A percentile compares a stretch with the other conserved stretches of the same genome.
These are phyloP conservation scores for Ophiostoma quercus DNA, from an alignment of 2,329 filamentous ascomycete genomes.

Conservation along the genomic window DNA sequence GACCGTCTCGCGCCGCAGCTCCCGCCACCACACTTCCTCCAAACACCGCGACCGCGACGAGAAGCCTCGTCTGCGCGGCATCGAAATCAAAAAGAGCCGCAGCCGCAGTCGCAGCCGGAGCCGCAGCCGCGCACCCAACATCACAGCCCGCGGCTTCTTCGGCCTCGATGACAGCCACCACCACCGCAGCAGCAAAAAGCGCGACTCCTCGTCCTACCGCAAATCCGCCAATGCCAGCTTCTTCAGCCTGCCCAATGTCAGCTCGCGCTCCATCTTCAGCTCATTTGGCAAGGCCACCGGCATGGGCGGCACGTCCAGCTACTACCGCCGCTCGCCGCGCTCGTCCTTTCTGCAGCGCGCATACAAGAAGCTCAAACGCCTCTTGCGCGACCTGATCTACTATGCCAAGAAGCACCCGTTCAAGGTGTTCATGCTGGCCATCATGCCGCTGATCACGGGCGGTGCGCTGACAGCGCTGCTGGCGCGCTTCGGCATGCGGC, in stretches of 20 bases:
- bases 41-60: constrained; percentile 29
- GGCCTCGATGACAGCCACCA: constrained; percentile 34
- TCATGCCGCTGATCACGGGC: constrained; percentile 81
- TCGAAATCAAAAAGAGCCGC: constrained; percentile 37
- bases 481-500: constrained; percentile 68
- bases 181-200: constrained; percentile 32
- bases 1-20: constrained; percentile 27
- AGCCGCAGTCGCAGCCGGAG: constrained; percentile 31
- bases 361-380: constrained; percentile 68
- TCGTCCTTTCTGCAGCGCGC: constrained; percentile 70
- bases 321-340: constrained; percentile 78
- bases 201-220: constrained; percentile 19
- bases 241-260: constrained; percentile 32
- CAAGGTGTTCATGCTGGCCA: constrained; percentile 80
- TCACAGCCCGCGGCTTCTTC: constrained; percentile 23
- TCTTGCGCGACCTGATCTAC: constrained; percentile 73
- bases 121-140: constrained; percentile 32
- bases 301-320: constrained; percentile 40
- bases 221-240: constrained; percentile 36
- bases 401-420: constrained; percentile 79
- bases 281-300: constrained; percentile 28
- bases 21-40: constrained; percentile 27
- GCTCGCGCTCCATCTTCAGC: constrained; percentile 36
- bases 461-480: constrained; percentile 75
- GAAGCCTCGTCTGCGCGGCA: constrained; percentile 20